Base-by-base conservation (phyloP, 805 yeast species). In the Schwanniomyces sp. region DNA sequence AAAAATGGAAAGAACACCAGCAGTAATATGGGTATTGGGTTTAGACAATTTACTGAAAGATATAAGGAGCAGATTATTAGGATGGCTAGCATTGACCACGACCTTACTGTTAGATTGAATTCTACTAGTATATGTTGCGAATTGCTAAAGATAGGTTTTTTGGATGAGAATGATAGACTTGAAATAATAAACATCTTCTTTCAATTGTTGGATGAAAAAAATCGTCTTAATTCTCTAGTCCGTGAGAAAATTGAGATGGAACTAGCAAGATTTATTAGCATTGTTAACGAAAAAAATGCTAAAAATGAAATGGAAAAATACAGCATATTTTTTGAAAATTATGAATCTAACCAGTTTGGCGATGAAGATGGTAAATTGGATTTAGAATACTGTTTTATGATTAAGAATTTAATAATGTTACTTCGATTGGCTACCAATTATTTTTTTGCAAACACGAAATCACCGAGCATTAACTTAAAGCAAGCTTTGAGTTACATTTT, bases 11-110 rank as follows among this genome's bases (percentile, higher is more conserved):
- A 54, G 7, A 47, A 43, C 27, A 47, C 51, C 16, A 49, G 48
- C 14, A 45, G 51, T 7, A 57, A 56, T 37, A 53, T 80, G 45
- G 76, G 78, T n/a, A 69, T 85, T 0, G 89, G 91, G 0, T 75
- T 91, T 34, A 76, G 89, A 47, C 91, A 85, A 56, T 91, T 91
- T 62, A 82, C 92, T 2, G 89, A 86, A 49, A 76, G 90, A 51
- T 87, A 86, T 64, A 82, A 84, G 53, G 64, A 66, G 5, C 83
- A 89, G 56, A 63, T 90, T 28, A 67, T 88, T 18, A 85, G 84
- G 44, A 86, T 89, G 74, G 50, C 59, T 37, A 57, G 54, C 50
- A 56, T 56, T 27, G 77, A 73, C 51, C 42, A 24, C 4, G 91
- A 85, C 53, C 52, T 67, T 11, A 72, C 72, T 34, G 88, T 86